Percentiles rank a stretch among this genome's conserved stretches.
Conservation (phyloP, 2,329 filamentous ascomycete genomes). For the Talaromyces sp. region DNA sequence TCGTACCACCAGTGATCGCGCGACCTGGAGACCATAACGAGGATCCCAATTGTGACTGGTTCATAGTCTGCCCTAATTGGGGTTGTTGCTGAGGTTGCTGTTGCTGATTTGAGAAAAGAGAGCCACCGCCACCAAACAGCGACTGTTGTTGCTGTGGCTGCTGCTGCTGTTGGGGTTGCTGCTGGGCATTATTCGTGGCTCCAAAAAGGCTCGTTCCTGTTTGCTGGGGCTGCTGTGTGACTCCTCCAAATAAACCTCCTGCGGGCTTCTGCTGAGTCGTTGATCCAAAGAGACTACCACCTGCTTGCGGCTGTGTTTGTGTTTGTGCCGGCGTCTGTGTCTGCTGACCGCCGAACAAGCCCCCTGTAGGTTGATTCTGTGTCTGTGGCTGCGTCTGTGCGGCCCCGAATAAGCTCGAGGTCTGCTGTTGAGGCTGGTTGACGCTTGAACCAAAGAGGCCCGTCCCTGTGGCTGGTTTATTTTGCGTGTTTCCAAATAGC, state of each 20-base stretch:
- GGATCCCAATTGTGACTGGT: constrained; percentile 36
- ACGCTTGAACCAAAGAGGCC: constrained; percentile 22
- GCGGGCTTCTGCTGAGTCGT: constrained; percentile 23
- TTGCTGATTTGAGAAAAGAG: constrained; percentile 15
- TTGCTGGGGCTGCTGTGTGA: constrained; percentile 35
- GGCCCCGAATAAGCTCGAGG: constrained; percentile 15
- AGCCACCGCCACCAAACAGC: constrained; percentile 11
- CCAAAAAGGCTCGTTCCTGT: constrained; percentile 20
- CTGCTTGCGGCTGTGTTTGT: constrained; percentile 12
- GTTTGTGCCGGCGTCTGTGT: constrained; percentile 11
- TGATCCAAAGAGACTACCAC: constrained; percentile 12
- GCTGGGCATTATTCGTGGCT: constrained; percentile 14
- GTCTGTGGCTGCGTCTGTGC: constrained; percentile 23
- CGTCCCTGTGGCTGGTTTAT: constrained; percentile 15
- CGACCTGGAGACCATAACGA: constrained; percentile 42
- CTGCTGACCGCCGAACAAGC: constrained; percentile 21
- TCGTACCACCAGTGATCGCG: constrained; percentile 38
- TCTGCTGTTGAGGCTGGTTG: constrained; percentile 25
- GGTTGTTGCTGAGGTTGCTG: constrained; percentile 26
- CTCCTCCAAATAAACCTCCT: constrained; percentile 24
- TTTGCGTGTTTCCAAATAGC: constrained; percentile 28
- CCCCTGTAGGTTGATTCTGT: constrained; percentile 13
- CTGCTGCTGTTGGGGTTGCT: constrained; percentile 26
- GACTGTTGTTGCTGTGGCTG: constrained; percentile 27
- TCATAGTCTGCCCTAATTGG: constrained; percentile 28